These are phyloP conservation scores for Eucalyptus tenuipes DNA, from an alignment of 345 rosid genomes.

Conservation along the genomic window DNA sequence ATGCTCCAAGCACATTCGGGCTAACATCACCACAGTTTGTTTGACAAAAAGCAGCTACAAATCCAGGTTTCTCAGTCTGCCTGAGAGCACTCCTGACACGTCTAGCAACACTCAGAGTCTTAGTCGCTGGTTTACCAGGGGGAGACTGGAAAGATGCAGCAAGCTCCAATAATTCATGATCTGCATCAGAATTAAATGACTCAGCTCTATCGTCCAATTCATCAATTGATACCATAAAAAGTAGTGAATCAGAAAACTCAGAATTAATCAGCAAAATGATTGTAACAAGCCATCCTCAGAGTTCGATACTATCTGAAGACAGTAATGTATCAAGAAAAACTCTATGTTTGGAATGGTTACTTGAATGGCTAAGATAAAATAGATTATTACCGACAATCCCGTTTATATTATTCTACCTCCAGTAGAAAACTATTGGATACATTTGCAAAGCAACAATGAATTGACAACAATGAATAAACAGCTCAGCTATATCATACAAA, in stretches of 20 bases:
- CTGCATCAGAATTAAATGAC: conserved; percentile 12
- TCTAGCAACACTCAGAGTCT: conserved; percentile 48
- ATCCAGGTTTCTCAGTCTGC: conserved; percentile 69
- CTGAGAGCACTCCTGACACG: conserved; percentile 78
- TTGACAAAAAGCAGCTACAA: conserved; percentile 98
- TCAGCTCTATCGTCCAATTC: neutral
- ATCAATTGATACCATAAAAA: neutral
- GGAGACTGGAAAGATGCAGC: conserved; percentile 76
- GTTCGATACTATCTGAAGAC: neutral
- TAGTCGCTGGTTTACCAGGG: conserved; percentile 65
- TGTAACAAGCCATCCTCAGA: neutral
- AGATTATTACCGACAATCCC: neutral
- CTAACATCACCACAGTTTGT: conserved; percentile 97
- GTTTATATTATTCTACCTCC: neutral
- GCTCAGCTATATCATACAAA: neutral
- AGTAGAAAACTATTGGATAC: neutral
- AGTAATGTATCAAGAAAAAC: neutral
- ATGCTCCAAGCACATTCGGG: conserved; percentile 95
- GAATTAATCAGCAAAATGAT: neutral
- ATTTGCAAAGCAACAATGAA: neutral
- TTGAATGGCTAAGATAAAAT: neutral
- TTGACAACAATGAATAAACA: neutral
- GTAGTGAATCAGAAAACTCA: neutral
- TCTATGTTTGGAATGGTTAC: neutral
- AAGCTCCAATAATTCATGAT: conserved; percentile 76